phyloP scores from a whole-genome alignment of 2,329 filamentous ascomycete species.

The Cytospora paraplurivora region DNA sequence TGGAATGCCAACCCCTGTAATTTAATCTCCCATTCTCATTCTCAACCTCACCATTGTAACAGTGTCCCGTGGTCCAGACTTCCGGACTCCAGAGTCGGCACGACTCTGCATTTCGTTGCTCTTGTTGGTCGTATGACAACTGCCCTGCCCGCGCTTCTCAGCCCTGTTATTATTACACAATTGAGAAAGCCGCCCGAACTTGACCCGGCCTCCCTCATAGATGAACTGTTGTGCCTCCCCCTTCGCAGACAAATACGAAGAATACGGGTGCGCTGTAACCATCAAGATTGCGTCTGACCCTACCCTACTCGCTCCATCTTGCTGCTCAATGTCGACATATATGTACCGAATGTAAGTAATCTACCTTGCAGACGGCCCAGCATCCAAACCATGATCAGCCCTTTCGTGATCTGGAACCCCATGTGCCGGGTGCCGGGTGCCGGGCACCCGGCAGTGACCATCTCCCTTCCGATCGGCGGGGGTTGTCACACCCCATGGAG shows the following conservation, averaged over 20 bases:
- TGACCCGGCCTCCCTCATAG: neutral
- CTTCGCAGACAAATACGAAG: too few species aligned
- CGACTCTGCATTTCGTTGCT: neutral
- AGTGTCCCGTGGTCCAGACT: neutral
- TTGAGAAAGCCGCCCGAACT: neutral
- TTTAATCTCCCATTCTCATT: conserved; percentile 21
- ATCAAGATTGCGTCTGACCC: too few species aligned
- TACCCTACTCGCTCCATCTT: too few species aligned
- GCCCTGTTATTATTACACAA: conserved; percentile 1
- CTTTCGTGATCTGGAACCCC: conserved; percentile 15
- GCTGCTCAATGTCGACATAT: too few species aligned
- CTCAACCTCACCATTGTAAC: conserved; percentile 17
- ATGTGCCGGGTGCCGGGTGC: conserved; percentile 1
- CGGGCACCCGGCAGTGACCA: conserved; percentile 10
- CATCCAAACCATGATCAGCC: neutral
- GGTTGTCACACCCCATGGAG: neutral
- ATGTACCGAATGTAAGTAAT: neutral
- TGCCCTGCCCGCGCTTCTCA: conserved; percentile 17
- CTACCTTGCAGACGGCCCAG: neutral
- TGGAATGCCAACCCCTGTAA: conserved; percentile 25
- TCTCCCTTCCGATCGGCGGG: conserved; percentile 14
- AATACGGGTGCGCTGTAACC: too few species aligned
- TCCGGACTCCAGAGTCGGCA: neutral
- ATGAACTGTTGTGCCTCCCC: neutral
- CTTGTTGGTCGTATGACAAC: conserved; percentile 7